These are phyloP conservation scores for Cladophialophora exuberans DNA, from an alignment of 2,329 filamentous ascomycete species.

Conservation along the genomic window DNA sequence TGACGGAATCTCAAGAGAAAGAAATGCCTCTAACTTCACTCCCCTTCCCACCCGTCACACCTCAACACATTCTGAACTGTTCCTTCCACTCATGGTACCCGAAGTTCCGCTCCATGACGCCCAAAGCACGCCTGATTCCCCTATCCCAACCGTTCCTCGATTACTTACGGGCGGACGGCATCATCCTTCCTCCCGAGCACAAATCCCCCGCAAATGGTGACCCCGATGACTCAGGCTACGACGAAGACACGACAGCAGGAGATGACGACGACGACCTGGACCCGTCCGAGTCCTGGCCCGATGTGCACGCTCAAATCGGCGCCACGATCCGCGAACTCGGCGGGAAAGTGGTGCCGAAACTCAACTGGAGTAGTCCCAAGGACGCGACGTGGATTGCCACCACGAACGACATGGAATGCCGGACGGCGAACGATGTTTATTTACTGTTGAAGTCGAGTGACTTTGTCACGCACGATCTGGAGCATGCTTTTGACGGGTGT, in stretches of 20 bases:
- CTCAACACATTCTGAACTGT: constrained; percentile 88
- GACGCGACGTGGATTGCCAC: constrained; percentile 89
- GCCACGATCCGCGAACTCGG: constrained; percentile 78
- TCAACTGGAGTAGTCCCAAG: constrained; percentile 97
- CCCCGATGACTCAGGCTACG: constrained; percentile 57
- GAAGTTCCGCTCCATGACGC: constrained; percentile 75
- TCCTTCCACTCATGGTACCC: constrained; percentile 93
- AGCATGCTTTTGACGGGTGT: constrained; percentile 86
- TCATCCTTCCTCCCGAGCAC: constrained; percentile 68
- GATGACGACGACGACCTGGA: constrained; percentile 63
- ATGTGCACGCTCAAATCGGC: constrained; percentile 77
- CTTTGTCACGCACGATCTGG: constrained; percentile 91
- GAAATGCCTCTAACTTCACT: constrained; percentile 41
- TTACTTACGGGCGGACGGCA: constrained; percentile 91
- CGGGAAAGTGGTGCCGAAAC: constrained; percentile 84
- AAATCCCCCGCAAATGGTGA: constrained; percentile 54
- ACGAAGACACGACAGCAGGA: constrained; percentile 42
- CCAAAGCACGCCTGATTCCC: constrained; percentile 83
- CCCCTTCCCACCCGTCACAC: constrained; percentile 80
- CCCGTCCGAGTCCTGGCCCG: constrained; percentile 61
- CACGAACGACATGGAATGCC: constrained; percentile 91
- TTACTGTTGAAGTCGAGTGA: constrained; percentile 91
- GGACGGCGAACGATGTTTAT: constrained; percentile 86
- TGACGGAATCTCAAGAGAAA: background rate
- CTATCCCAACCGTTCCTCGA: constrained; percentile 75